Conservation (phyloP, 208 protist genomes). For the Crithidia bombi region DNA sequence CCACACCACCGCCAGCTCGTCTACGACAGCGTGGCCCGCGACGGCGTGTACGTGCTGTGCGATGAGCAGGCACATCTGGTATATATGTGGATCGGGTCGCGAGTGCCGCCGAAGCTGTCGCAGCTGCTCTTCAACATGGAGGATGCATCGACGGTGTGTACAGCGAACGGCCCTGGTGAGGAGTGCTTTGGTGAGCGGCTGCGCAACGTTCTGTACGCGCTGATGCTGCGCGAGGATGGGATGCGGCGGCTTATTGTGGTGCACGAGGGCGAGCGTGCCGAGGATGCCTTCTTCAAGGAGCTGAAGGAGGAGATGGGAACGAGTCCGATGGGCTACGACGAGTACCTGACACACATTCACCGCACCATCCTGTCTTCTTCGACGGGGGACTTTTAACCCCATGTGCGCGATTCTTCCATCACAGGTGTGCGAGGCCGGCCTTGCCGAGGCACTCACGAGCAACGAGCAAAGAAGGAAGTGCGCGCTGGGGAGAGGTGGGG, state of each 20-base stretch:
- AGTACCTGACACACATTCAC: slow-evolving; percentile 75
- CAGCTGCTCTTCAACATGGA: slow-evolving; percentile 61
- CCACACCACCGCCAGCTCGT: slow-evolving; percentile 70
- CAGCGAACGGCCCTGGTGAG: slow-evolving; percentile 47
- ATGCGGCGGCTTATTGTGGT: slow-evolving; percentile 83
- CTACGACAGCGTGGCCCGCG: slow-evolving; percentile 65
- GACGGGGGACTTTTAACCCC: slow-evolving; percentile 1
- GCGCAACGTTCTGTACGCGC: slow-evolving; percentile 69
- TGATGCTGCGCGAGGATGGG: slow-evolving; percentile 73
- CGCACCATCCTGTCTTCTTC: slow-evolving; percentile 42
- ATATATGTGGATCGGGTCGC: slow-evolving; percentile 87
- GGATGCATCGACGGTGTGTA: slow-evolving; percentile 57
- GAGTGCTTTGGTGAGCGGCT: slow-evolving; percentile 75
- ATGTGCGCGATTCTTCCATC: background rate
- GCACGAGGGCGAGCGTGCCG: slow-evolving; percentile 71
- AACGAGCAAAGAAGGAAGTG: too few relatives aligned
- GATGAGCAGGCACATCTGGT: slow-evolving; percentile 82
- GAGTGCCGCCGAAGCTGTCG: slow-evolving; percentile 53
- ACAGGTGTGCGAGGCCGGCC: background rate
- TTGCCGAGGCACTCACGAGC: too few relatives aligned
- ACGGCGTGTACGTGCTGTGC: slow-evolving; percentile 86
- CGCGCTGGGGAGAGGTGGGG: too few relatives aligned
- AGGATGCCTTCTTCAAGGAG: slow-evolving; percentile 84
- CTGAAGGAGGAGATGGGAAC: slow-evolving; percentile 74
- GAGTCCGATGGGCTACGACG: slow-evolving; percentile 60